Percentiles rank a stretch among this genome's conserved stretches.
phyloP scores from a whole-genome alignment of 768 basidiomycete genomes.

The Gloeophyllum trabeum region DNA sequence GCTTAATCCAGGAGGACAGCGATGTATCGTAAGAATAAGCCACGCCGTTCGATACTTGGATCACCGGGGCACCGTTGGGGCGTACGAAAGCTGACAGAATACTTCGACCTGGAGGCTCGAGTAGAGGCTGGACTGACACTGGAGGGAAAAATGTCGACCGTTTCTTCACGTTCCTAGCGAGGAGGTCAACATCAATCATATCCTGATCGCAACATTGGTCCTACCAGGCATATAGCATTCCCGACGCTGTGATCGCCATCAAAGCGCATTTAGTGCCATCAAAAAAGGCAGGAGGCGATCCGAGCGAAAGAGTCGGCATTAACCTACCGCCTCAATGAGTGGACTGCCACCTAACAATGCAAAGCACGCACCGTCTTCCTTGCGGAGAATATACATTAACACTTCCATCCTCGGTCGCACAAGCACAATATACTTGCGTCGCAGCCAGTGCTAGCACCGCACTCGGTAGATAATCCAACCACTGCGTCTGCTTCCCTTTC shows the following conservation, averaged over 20 bases:
- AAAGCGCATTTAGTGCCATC: constrained; percentile 54
- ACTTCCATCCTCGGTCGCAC: constrained; percentile 66
- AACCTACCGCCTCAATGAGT: constrained; percentile 31
- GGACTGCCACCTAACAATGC: background rate
- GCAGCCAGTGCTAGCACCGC: constrained; percentile 60
- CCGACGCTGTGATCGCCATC: constrained; percentile 61
- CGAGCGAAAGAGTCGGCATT: constrained; percentile 68
- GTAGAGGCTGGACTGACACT: constrained; percentile 46
- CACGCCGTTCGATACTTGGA: constrained; percentile 68
- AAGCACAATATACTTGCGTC: constrained; percentile 60
- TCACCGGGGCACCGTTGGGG: constrained; percentile 69
- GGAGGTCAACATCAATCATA: background rate
- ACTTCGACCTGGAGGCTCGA: constrained; percentile 42
- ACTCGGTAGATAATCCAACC: constrained; percentile 81
- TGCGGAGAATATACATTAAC: constrained; percentile 78
- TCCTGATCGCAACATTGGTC: constrained; percentile 9
- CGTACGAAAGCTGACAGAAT: constrained; percentile 59
- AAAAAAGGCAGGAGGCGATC: constrained; percentile 58
- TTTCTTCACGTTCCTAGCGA: constrained; percentile 62
- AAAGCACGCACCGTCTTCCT: constrained; percentile 58
- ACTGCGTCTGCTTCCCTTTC: constrained; percentile 61
- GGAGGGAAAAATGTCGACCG: constrained; percentile 56
- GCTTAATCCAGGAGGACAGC: constrained; percentile 58
- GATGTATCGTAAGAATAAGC: constrained; percentile 70
- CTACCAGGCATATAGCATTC: constrained; percentile 70